Conservation (phyloP, 1,284 basidiomycete genomes). For the Puccinia novopanici region DNA sequence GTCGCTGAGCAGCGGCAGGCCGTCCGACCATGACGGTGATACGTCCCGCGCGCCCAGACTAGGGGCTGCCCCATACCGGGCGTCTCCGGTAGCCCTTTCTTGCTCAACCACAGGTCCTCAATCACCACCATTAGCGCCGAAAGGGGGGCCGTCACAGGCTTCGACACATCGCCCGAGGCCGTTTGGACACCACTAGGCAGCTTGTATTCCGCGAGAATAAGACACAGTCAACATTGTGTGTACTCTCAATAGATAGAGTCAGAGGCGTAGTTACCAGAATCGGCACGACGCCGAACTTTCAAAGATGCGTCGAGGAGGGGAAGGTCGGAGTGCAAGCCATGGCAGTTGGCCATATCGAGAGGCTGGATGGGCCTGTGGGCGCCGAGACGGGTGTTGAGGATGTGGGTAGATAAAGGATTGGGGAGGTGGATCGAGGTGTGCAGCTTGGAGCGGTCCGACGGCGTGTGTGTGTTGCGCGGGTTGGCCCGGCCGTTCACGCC, state of each 20-base stretch:
- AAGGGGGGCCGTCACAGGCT: too few species aligned
- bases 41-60: not conserved
- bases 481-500: too few species aligned
- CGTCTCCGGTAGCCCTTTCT: not conserved
- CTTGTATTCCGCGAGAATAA: too few species aligned
- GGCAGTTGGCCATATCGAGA: not conserved
- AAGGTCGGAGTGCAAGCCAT: not conserved
- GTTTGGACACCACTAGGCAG: too few species aligned
- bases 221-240: too few species aligned
- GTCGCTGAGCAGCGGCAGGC: not conserved
- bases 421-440: conserved; percentile 10
- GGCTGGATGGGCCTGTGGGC: not conserved
- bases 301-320: not conserved
- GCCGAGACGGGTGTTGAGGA: conserved; percentile 6
- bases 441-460: not conserved
- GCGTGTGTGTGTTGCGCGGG: too few species aligned
- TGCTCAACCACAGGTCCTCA: not conserved
- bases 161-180: too few species aligned
- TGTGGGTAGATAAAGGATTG: not conserved
- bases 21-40: not conserved
- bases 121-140: not conserved
- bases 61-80: too few species aligned
- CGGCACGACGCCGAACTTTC: not conserved
- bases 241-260: too few species aligned
- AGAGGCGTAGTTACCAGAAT: too few species aligned